These are phyloP conservation scores for Candida buenavistaensis DNA, from an alignment of 1,139 yeast genomes.

Conservation along the genomic window DNA sequence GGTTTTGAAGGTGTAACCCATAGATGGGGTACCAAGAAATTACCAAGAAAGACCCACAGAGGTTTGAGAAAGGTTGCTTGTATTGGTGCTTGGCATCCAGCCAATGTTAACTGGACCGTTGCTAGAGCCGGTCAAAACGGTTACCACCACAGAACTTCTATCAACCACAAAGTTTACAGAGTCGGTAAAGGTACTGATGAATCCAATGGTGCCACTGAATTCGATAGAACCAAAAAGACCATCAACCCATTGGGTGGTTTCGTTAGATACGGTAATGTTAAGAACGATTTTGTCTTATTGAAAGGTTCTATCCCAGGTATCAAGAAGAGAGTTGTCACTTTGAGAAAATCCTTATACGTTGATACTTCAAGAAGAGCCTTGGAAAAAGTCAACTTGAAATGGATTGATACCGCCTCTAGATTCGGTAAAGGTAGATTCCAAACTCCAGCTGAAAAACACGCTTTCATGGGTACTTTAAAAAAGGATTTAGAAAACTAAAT, in stretches of 20 bases:
- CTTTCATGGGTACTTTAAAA: slow-evolving; percentile 99
- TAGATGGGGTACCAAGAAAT: slow-evolving; percentile 99
- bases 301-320: slow-evolving; percentile 99
- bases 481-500: slow-evolving; percentile 62
- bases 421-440: slow-evolving; percentile 99
- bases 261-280: slow-evolving; percentile 98
- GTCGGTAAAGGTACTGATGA: slow-evolving; percentile 96
- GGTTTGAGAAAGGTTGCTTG: slow-evolving; percentile 99
- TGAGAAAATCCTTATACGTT: slow-evolving; percentile 97
- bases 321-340: slow-evolving; percentile 98
- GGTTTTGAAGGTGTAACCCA: slow-evolving; percentile 99
- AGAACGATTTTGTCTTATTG: slow-evolving; percentile 94
- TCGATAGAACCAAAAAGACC: slow-evolving; percentile 99
- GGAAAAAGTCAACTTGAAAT: slow-evolving; percentile 95
- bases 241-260: slow-evolving; percentile 99
- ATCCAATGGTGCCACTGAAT: slow-evolving; percentile 92
- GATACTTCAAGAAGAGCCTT: slow-evolving; percentile 98
- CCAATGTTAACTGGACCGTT: slow-evolving; percentile 99
- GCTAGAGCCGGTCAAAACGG: slow-evolving; percentile 99
- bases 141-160: slow-evolving; percentile 99
- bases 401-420: slow-evolving; percentile 99
- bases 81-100: slow-evolving; percentile 99
- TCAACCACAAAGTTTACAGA: slow-evolving; percentile 99
- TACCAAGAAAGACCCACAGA: slow-evolving; percentile 99
- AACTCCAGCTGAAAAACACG: slow-evolving; percentile 99